Evolutionary conservation across 73 alveolate genomes (phyloP), one percentile per base, ranked within the genome.

Genomic region (Paramecium primaurelia): DNA sequence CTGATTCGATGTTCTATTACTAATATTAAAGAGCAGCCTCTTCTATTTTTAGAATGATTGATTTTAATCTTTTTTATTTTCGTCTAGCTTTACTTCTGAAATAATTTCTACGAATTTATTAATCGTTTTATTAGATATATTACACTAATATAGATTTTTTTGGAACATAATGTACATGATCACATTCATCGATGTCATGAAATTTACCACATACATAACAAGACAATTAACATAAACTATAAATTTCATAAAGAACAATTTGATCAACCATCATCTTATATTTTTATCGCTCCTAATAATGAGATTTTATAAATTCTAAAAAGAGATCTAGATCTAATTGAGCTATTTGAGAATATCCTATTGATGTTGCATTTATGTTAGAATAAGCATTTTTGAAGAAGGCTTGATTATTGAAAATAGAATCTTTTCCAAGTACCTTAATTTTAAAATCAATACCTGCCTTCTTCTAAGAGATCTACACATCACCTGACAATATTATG

Each of bases 181-280:
- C 45, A 42, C 90, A 77, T 42, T 42, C 40, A 42, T 77, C 90
- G 8, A 77, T 77, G 12, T 77, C 90, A 45, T 77, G 90, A 77
- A 9, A 22, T 25, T 42, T n/a, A 10, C 45, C 68, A 77, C 90
- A 77, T 77, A 37, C 90, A 77, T 42, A 77, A 42, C 90, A 77
- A 22, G 16, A 36, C 4, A 77, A 3, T 36, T 22, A 20, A 42
- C 71, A 36, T 77, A 77, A 40, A 42, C 44, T 38, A 77, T 42
- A n/a, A 22, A 20, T 1, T 22, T 77, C 45, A 77, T 42, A 42
- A 25, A 77, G 49, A 8, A 20, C 38, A 22, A 77, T 77, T 59
- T 77, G 40, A 77, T 77, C 90, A 2, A 22, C 18, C 68, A 42
- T 42, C 90, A 77, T 77, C 12, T 77, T 38, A 77, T 42, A 77